Base-by-base conservation (phyloP, 2,329 filamentous ascomycete genomes). In the Arthrobotrys entomopaga region DNA sequence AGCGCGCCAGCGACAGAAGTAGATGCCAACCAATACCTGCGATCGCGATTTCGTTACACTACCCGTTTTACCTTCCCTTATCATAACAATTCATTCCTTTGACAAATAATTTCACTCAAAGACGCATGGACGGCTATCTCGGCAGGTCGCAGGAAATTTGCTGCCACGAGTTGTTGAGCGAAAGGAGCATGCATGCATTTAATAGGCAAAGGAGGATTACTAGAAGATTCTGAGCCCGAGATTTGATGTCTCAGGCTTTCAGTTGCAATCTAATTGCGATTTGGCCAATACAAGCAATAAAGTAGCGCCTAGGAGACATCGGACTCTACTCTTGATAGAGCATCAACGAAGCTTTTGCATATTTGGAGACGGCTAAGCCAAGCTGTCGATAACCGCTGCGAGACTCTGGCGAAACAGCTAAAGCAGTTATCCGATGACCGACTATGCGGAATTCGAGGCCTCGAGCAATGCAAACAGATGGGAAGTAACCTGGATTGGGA, bases 31-130 rank as follows among this genome's bases (percentile, higher is more conserved):
- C 48, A 42, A 43, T 38, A 2, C 3, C 16, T 20, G 13, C 60
- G 52, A 48, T 48, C 40, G 49, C 49, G 49, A 56, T 42, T 19
- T 22, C 20, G 34, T 46, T 57, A 56, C 49, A 54, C 10, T 56
- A 26, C 22, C 6, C 29, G 13, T 3, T 20, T 11, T 50, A 52
- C 26, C 4, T 38, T 22, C n/a, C 15, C 24, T n/a, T 15, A 13
- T 52, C 22, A 13, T 13, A 22, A 42, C 13, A 11, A 26, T 57
- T 57, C 26, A 38, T 20, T 20, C 15, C 5, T 8, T 24, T 57
- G 53, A 57, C 34, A 57, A 56, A 46, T 54, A 1, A 1, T 20
- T 10, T 16, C 16, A 11, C 29, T 8, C 5, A 19, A 38, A 13
- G 26, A 54, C 29, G 29, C 29, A 34, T 34, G 29, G 29, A 34